Base-by-base conservation (phyloP, 257 asterid genomes). In the Nicotiana attenuata region DNA sequence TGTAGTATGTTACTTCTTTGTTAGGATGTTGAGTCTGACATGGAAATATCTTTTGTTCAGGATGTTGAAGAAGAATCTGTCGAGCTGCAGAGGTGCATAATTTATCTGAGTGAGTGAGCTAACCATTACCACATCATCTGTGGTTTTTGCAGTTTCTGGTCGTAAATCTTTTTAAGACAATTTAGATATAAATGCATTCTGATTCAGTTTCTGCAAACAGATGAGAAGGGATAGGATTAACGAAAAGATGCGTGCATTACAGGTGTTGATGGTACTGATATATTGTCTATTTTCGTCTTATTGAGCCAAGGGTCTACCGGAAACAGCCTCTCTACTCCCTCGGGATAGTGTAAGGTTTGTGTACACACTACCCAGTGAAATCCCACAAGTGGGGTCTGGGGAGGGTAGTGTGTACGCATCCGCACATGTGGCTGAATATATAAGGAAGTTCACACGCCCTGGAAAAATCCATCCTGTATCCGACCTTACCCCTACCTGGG, bases 71-170 rank as follows among this genome's bases (percentile, higher is more conserved):
- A 90, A 65, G 97, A 91, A 86, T 94, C 92, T 19, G 83, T 83
- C 31, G 98, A 84, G 97, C 97, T 84, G 97, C 99, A 79, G 97
- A 96, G 91, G 97, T 96, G 28, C 99, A 94, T 86, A 96, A 94
- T 88, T 94, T 94, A 78, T 94, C 98, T 10, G 97, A 96, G 83
- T 90, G 99, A 93, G 99, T 96, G 85, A 91, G 97, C 68, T n/a
- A 77, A 80, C 80, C 45, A 38, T 81, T 80, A 33, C 24, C 2
- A 47, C 38, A 7, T 28, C 13, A 59, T 38, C 76, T 41, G 24
- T 9, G n/a, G 31, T 77, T 80, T 80, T 61, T 2, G 26, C 33
- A 65, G 22, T 59, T 60, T 10, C 26, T 65, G 57, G 50, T 26
- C 59, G 52, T 33, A 16, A 31, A 81, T 80, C 29, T 65, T 85